phyloP scores from a whole-genome alignment of 2,329 filamentous ascomycete species.

The Rhynchosporium agropyri region DNA sequence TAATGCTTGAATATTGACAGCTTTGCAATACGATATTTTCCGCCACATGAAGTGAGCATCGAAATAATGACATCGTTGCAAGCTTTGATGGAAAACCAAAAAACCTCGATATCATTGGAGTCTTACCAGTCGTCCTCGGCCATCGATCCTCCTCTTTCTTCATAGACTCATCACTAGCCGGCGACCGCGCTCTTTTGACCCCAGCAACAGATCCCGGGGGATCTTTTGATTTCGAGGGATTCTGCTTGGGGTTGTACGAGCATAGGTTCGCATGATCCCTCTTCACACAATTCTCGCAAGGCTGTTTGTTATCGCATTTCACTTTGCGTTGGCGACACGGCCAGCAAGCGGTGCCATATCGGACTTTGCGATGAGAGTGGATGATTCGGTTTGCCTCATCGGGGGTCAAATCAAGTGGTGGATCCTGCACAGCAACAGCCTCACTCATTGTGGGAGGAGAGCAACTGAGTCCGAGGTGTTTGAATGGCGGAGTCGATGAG shows the following conservation, averaged over 20 bases:
- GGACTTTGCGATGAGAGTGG: conserved; percentile 68
- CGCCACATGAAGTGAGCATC: too few relatives aligned
- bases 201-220: conserved; percentile 31
- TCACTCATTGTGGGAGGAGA: conserved; percentile 32
- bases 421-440: conserved; percentile 26
- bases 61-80: not conserved
- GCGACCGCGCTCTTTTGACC: conserved; percentile 37
- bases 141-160: conserved; percentile 40
- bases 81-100: not conserved
- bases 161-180: conserved; percentile 37
- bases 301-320: conserved; percentile 70
- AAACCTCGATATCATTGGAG: not conserved
- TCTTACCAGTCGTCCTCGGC: conserved; percentile 41
- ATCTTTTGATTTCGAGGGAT: conserved; percentile 33
- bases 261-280: conserved; percentile 66
- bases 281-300: conserved; percentile 70
- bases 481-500: conserved; percentile 17
- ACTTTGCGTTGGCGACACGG: conserved; percentile 69
- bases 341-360: conserved; percentile 62
- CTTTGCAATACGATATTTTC: too few relatives aligned
- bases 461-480: conserved; percentile 20
- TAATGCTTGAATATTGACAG: too few relatives aligned
- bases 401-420: conserved; percentile 41
- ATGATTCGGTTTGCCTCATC: conserved; percentile 71
- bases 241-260: conserved; percentile 66